Percentiles rank a stretch among this genome's conserved stretches.
Conservation (phyloP, 257 asterid genomes). For the Apocynum venetum region DNA sequence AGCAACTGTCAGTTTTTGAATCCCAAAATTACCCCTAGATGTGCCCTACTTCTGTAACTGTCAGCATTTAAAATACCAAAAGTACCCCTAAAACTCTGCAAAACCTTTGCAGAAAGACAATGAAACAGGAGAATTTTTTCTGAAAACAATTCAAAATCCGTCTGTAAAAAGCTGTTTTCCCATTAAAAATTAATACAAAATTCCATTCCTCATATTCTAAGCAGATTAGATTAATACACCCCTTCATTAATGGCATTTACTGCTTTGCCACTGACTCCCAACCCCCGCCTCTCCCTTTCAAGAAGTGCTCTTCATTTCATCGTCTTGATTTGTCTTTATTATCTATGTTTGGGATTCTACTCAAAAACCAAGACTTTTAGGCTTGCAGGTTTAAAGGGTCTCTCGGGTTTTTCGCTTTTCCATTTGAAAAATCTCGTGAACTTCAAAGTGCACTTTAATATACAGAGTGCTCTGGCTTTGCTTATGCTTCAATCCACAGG, state of each 20-base stretch:
- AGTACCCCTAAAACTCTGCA: not conserved
- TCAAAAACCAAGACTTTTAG: conserved; percentile 1
- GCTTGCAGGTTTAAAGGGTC: conserved; percentile 10
- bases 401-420: conserved; percentile 36
- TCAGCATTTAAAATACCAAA: not conserved
- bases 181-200: conserved; percentile 35
- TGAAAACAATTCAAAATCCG: not conserved
- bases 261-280: conserved; percentile 31
- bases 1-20: conserved; percentile 33
- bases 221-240: conserved; percentile 21
- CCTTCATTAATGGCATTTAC: conserved; percentile 54
- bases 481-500: conserved; percentile 59
- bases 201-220: too few relatives aligned
- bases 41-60: not conserved
- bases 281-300: conserved; percentile 14
- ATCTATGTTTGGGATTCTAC: not conserved
- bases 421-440: conserved; percentile 37
- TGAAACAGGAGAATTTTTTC: conserved; percentile 23
- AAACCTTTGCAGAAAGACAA: conserved; percentile 15
- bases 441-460: conserved; percentile 26
- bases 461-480: conserved; percentile 21
- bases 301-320: conserved; percentile 10
- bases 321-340: conserved; percentile 5
- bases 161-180: not conserved
- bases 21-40: conserved; percentile 25